A percentile compares a stretch with the other conserved stretches of the same genome.
phyloP scores from a whole-genome alignment of 2,329 filamentous ascomycete species.

The Trichoderma asperellum region DNA sequence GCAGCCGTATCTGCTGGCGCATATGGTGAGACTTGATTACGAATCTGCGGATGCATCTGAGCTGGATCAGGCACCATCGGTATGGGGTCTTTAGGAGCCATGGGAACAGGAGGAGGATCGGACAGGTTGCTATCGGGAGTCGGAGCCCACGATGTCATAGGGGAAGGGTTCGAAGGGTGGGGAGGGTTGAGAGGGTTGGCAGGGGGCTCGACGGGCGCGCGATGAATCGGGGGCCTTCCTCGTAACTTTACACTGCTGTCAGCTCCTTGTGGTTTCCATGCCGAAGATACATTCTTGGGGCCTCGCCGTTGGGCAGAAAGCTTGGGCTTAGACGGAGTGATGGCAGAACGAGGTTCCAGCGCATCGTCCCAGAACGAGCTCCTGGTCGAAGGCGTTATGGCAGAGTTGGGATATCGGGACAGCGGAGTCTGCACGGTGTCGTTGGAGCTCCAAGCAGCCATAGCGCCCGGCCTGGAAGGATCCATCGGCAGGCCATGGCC shows the following conservation, averaged over 20 bases:
- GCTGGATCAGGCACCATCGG: not conserved
- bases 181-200: slow-evolving; percentile 58
- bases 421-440: slow-evolving; percentile 64
- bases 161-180: slow-evolving; percentile 50
- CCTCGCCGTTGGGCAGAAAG: slow-evolving; percentile 64
- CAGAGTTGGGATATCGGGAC: slow-evolving; percentile 75
- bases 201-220: slow-evolving; percentile 61
- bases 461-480: slow-evolving; percentile 41
- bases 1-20: not conserved
- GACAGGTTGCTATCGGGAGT: slow-evolving; percentile 49
- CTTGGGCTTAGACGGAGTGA: slow-evolving; percentile 66
- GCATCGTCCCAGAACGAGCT: slow-evolving; percentile 59
- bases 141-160: slow-evolving; percentile 62
- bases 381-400: slow-evolving; percentile 68
- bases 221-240: slow-evolving; percentile 77
- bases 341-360: slow-evolving; percentile 70
- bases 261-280: slow-evolving; percentile 73
- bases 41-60: slow-evolving; percentile 21
- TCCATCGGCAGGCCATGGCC: slow-evolving; percentile 43
- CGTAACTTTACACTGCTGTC: slow-evolving; percentile 70
- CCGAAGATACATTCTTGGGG: slow-evolving; percentile 83
- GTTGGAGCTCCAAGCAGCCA: slow-evolving; percentile 41
- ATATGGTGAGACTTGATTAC: slow-evolving; percentile 12
- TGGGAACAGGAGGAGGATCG: slow-evolving; percentile 39
- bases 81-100: slow-evolving; percentile 4